Conservation (phyloP, 2,329 filamentous ascomycete species). For the Hortaea sp. region DNA sequence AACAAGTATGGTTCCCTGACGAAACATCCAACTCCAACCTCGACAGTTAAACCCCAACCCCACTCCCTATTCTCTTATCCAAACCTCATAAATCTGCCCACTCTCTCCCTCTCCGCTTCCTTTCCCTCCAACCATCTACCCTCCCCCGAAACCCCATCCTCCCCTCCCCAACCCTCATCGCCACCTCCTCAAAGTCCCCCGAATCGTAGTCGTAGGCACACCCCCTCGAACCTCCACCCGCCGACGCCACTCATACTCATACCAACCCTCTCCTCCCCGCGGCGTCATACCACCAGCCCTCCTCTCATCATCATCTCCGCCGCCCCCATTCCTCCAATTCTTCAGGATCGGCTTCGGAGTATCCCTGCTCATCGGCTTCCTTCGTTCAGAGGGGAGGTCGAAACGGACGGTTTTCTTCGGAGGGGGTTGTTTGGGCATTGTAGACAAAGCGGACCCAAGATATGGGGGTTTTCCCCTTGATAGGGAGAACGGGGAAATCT, state of each 20-base stretch:
- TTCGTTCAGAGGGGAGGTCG: not conserved
- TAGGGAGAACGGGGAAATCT: not conserved
- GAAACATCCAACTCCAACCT: no score
- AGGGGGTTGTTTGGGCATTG: not conserved
- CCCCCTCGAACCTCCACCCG: not conserved
- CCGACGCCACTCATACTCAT: not conserved
- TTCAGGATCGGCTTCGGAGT: not conserved
- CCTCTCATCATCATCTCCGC: not conserved
- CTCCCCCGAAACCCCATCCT: no score
- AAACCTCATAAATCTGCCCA: no score
- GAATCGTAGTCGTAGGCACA: not conserved
- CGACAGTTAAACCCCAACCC: no score
- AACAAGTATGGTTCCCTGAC: no score
- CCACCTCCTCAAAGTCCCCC: not conserved
- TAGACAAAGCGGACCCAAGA: no score
- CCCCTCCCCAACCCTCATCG: no score
- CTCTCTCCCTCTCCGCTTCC: no score
- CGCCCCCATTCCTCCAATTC: not conserved
- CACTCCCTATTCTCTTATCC: no score
- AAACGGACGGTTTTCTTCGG: not conserved
- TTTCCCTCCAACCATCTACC: no score
- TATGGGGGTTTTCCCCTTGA: not conserved
- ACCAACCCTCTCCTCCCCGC: not conserved
- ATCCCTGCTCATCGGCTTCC: not conserved
- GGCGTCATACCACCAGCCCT: not conserved